phyloP scores from a whole-genome alignment of 2,329 filamentous ascomycete species.

The Fusarium caatingaense region DNA sequence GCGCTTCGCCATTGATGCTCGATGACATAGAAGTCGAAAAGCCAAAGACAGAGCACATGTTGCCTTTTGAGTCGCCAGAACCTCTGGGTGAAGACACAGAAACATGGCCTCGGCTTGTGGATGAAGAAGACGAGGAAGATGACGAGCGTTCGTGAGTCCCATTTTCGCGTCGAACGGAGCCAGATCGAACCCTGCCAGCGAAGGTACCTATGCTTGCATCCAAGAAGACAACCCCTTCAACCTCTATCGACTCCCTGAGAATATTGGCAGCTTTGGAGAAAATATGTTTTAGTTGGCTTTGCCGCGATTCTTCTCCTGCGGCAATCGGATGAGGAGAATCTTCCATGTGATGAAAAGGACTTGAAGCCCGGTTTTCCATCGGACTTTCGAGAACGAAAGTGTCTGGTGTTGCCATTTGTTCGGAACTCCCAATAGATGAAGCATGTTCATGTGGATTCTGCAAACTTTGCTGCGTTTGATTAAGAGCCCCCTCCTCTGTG shows the following conservation, averaged over 20 bases:
- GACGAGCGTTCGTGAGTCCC: not conserved
- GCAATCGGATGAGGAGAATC: not conserved
- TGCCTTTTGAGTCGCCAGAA: constrained; percentile 37
- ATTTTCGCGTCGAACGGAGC: not conserved
- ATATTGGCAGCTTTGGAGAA: constrained; percentile 60
- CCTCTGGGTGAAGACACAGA: constrained; percentile 20
- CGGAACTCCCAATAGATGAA: not conserved
- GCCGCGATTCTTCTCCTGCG: constrained; percentile 8
- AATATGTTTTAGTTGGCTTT: constrained; percentile 35
- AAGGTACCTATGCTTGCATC: constrained; percentile 48
- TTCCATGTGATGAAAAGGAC: not conserved
- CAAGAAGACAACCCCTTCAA: constrained; percentile 52
- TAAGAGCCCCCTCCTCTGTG: constrained; percentile 23
- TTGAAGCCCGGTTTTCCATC: not conserved
- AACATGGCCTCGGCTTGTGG: not conserved
- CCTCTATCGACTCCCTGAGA: constrained; percentile 56
- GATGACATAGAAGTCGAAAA: constrained; percentile 52
- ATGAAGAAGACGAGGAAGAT: constrained; percentile 26
- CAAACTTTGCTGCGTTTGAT: constrained; percentile 16
- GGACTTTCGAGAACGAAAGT: constrained; percentile 25
- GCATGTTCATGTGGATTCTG: constrained; percentile 11
- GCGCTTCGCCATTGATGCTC: constrained; percentile 48
- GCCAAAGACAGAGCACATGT: constrained; percentile 51
- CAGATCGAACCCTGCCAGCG: constrained; percentile 12
- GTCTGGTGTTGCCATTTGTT: constrained; percentile 1